Conservation (phyloP, 768 basidiomycete genomes). For the Lactarius tabidus region DNA sequence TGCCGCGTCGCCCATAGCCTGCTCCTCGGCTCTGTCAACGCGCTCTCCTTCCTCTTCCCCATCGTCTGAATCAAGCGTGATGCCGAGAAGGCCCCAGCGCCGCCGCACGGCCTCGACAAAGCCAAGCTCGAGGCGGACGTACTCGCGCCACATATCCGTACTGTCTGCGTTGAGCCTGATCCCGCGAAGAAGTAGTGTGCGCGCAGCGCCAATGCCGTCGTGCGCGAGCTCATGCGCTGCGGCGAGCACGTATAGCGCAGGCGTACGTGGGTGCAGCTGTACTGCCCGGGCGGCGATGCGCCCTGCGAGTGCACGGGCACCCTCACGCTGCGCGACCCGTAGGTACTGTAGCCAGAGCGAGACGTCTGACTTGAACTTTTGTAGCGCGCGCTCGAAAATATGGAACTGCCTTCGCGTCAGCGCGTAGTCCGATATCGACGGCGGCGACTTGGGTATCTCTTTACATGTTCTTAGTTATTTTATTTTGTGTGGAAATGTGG, state of each 20-base stretch:
- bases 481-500: not conserved
- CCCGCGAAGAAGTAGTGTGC: constrained; percentile 80
- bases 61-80: constrained; percentile 36
- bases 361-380: constrained; percentile 84
- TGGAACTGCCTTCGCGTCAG: constrained; percentile 82
- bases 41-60: constrained; percentile 27
- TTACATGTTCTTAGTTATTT: constrained; percentile 13
- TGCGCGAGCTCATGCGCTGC: constrained; percentile 79
- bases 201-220: constrained; percentile 71
- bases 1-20: constrained; percentile 50
- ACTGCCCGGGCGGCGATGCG: constrained; percentile 85
- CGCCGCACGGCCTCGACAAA: constrained; percentile 77
- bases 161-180: constrained; percentile 72
- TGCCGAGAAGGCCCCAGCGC: constrained; percentile 78
- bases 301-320: constrained; percentile 74
- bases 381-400: constrained; percentile 86
- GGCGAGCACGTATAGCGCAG: constrained; percentile 77
- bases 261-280: constrained; percentile 77
- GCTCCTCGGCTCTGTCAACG: constrained; percentile 37
- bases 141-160: constrained; percentile 81
- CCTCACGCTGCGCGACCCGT: constrained; percentile 74
- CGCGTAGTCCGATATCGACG: constrained; percentile 79
- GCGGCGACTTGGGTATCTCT: constrained; percentile 32
- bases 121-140: constrained; percentile 84
- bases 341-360: constrained; percentile 89